phyloP scores from a whole-genome alignment of 768 basidiomycete species.

The Coprinopsis marcescibilis region DNA sequence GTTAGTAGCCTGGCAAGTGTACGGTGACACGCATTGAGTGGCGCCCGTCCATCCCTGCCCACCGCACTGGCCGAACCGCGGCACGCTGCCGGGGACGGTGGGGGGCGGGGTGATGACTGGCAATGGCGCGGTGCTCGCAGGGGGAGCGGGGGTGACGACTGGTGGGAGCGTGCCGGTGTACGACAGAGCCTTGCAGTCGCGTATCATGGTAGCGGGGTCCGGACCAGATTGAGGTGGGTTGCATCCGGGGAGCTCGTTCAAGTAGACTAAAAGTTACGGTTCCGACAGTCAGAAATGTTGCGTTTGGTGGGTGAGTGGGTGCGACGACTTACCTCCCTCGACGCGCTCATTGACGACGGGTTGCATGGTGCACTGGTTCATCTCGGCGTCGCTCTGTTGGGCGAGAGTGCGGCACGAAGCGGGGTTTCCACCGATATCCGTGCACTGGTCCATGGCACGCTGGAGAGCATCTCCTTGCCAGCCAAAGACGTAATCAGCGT shows the following conservation, averaged over 20 bases:
- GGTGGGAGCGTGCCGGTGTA: neutral
- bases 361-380: slow-evolving; percentile 6
- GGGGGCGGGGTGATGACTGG: neutral
- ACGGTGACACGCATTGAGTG: slow-evolving; percentile 37
- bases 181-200: slow-evolving; percentile 5
- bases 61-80: slow-evolving; percentile 49
- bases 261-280: neutral
- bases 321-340: slow-evolving; percentile 2
- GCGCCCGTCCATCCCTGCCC: slow-evolving; percentile 43
- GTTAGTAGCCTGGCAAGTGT: slow-evolving; percentile 27
- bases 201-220: slow-evolving; percentile 1
- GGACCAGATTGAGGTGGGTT: slow-evolving; percentile 6
- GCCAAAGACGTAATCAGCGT: too few species aligned
- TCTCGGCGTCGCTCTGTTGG: neutral
- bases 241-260: slow-evolving; percentile 8
- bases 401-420: slow-evolving; percentile 9
- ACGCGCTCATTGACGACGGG: slow-evolving; percentile 6
- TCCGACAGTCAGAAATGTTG: too few species aligned
- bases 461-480: too few species aligned
- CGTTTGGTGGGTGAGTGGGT: neutral
- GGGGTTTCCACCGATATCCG: too few species aligned
- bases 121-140: too few species aligned
- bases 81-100: slow-evolving; percentile 14
- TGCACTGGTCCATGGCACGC: too few species aligned
- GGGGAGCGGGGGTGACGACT: neutral